A percentile compares a stretch with the other conserved stretches of the same genome.
phyloP scores from a whole-genome alignment of 768 basidiomycete genomes.

The Boletellus emodensis region DNA sequence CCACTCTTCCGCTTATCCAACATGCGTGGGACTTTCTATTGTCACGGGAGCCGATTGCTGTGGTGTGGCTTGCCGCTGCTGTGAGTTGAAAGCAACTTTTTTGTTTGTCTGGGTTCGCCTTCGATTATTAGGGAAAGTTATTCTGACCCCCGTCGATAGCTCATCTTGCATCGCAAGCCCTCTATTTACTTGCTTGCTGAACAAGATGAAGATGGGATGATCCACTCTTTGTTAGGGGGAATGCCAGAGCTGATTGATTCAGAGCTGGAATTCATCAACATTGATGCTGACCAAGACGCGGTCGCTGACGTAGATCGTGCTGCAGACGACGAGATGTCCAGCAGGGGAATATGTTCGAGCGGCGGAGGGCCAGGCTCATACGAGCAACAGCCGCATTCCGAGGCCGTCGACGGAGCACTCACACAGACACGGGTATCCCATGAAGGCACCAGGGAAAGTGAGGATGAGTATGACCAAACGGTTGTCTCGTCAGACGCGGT shows the following conservation, averaged over 20 bases:
- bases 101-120: neutral
- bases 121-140: neutral
- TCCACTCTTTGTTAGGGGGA: constrained; percentile 69
- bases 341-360: neutral
- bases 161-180: constrained; percentile 68
- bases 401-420: neutral
- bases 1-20: constrained; percentile 84
- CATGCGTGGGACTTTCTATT: constrained; percentile 90
- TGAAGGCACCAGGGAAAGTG: neutral
- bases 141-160: constrained; percentile 38
- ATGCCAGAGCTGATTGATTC: constrained; percentile 47
- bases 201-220: constrained; percentile 78
- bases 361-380: neutral
- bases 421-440: neutral
- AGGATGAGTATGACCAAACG: neutral
- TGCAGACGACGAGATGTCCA: neutral
- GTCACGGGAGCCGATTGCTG: constrained; percentile 72
- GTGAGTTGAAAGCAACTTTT: constrained; percentile 43
- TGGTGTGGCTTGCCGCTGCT: constrained; percentile 79
- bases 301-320: neutral
- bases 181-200: constrained; percentile 58
- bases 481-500: neutral
- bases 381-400: neutral
- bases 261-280: constrained; percentile 1
- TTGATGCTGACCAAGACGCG: neutral